These are phyloP conservation scores for Blastobotrys terrestris DNA, from an alignment of 805 yeast species.

Conservation along the genomic window DNA sequence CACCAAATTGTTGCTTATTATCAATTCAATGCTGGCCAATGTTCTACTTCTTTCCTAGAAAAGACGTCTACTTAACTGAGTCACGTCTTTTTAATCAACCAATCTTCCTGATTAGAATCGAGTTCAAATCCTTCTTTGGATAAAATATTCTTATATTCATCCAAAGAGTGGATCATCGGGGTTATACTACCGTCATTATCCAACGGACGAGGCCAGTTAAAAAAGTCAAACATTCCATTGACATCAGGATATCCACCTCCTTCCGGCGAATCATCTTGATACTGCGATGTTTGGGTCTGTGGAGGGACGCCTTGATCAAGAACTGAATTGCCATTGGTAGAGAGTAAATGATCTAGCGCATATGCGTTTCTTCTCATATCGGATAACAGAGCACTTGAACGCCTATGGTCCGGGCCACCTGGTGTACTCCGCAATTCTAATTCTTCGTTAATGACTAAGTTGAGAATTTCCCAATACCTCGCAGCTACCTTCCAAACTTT, in stretches of 20 bases:
- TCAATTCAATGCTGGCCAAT: too few relatives aligned
- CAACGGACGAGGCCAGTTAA: conserved; percentile 22
- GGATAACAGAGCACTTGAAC: conserved; percentile 19
- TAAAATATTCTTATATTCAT: conserved; percentile 17
- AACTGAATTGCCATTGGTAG: conserved; percentile 1
- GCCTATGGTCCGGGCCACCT: background rate
- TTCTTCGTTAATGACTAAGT: conserved; percentile 23
- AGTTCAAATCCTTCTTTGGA: background rate
- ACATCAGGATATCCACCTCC: background rate
- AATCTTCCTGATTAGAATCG: background rate
- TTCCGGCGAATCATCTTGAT: background rate
- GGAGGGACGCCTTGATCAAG: conserved; percentile 1
- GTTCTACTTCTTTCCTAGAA: too few relatives aligned
- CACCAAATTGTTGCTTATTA: too few relatives aligned
- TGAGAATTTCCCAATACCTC: conserved; percentile 19
- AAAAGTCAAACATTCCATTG: conserved; percentile 22
- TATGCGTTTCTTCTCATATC: conserved; percentile 27
- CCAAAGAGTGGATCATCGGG: conserved; percentile 12
- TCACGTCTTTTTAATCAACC: background rate
- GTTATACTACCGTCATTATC: background rate
- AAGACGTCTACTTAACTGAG: too few relatives aligned
- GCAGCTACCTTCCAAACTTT: conserved; percentile 23
- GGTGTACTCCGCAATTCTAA: conserved; percentile 14
- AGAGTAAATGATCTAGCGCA: conserved; percentile 23
- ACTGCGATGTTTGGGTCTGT: background rate